phyloP scores from a whole-genome alignment of 331 rosid species.

The Quercus lobata region DNA sequence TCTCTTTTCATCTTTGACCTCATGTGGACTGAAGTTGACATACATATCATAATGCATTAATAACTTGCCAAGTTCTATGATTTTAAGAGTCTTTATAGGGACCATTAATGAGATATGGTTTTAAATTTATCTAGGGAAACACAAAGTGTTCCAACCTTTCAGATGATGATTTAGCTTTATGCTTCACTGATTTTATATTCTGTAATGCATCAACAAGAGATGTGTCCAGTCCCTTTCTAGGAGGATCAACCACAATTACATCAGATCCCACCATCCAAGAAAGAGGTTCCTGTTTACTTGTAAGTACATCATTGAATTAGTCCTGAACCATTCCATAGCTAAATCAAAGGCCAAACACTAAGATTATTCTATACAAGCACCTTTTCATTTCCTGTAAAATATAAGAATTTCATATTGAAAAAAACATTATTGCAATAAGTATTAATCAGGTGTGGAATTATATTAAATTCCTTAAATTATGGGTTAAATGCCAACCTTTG shows the following conservation, averaged over 20 bases:
- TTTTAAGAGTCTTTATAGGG: neutral
- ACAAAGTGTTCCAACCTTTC: conserved; percentile 48
- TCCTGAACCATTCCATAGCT: conserved; percentile 9
- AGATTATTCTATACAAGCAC: neutral
- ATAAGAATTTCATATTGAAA: neutral
- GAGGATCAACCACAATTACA: conserved; percentile 92
- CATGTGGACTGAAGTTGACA: conserved; percentile 47
- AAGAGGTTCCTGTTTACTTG: conserved; percentile 75
- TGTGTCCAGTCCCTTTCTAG: conserved; percentile 83
- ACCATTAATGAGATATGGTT: neutral
- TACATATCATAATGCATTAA: conserved; percentile 1
- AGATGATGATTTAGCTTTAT: conserved; percentile 43
- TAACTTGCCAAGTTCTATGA: conserved; percentile 15
- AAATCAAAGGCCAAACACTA: neutral
- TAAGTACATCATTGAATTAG: conserved; percentile 26
- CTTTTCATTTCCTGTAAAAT: neutral
- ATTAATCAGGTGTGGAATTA: neutral
- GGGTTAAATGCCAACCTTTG: conserved; percentile 49
- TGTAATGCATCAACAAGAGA: conserved; percentile 64
- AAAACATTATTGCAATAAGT: neutral
- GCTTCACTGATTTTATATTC: conserved; percentile 50
- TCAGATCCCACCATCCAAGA: conserved; percentile 85
- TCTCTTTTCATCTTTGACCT: conserved; percentile 78
- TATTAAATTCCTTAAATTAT: conserved; percentile 7
- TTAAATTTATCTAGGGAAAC: conserved; percentile 1